Base-by-base conservation (phyloP, 331 rosid species). In the Arachis monticola region DNA sequence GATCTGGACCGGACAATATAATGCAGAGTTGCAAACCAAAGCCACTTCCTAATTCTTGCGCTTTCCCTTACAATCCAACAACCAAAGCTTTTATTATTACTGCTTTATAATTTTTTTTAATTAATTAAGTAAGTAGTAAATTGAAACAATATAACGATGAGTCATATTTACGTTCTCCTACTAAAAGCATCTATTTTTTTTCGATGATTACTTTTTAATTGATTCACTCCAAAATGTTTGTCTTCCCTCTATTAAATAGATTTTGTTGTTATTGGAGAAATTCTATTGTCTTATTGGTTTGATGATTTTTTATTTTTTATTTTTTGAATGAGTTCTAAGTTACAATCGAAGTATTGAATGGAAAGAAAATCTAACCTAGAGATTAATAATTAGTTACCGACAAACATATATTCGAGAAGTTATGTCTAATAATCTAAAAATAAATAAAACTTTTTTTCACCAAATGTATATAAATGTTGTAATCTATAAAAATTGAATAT, bases 11-110 rank as follows among this genome's bases (percentile, higher is more conserved):
- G 50, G 60, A 65, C 75, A 77, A 32, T 61, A 35, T 35, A 35
- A 35, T 35, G 40, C 40, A 35, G 5, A 35, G 40, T 3, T 35
- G 77, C 70, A 51, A 45, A 61, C 32, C 13, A 41, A 5, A 69
- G 69, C 68, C 79, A 50, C 74, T 46, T 13, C 60, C 17, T 75
- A 44, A 31, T 11, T 72, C 57, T 11, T 75, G 63, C 57, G 74
- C 44, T 81, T 85, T 61, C 38, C 60, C 51, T 51, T 10, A 79
- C 74, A 32, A 76, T 58, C 79, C 71, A 72, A 72, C 71, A 72
- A 72, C 52, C 51, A 55, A 53, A 51, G 75, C 13, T 11, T 38
- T 64, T 55, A 42, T 72, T 75, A 70, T 64, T 69, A 13, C 55
- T 61, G 68, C 48, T 17, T 79, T 69, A 64, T 72, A 10, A 4